Percentiles rank a stretch among this genome's conserved stretches.
Evolutionary conservation across 306 rosid species (phyloP).

Genomic region (Begonia loranthoides): DNA sequence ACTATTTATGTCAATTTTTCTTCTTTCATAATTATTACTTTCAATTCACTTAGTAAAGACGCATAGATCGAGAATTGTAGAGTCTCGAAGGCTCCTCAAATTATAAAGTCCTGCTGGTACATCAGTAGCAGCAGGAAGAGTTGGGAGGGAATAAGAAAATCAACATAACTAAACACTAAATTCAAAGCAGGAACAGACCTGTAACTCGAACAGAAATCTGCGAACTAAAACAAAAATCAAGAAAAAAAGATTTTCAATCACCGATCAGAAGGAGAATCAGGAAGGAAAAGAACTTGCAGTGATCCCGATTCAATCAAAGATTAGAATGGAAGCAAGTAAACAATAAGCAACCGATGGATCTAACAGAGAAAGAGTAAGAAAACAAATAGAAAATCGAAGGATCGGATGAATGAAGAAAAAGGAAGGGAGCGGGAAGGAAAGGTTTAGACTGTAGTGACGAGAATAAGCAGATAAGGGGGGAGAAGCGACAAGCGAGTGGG

Average conservation of each 20-base stretch:
- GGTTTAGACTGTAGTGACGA: too few relatives aligned
- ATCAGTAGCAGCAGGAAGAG: background rate
- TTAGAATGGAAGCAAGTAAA: background rate
- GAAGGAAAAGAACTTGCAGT: background rate
- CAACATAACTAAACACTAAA: background rate
- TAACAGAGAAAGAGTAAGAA: constrained; percentile 3
- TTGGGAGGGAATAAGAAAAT: too few relatives aligned
- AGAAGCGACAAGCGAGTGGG: too few relatives aligned
- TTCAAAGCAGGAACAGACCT: background rate
- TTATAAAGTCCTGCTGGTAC: background rate
- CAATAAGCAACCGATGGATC: background rate
- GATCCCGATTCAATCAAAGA: background rate
- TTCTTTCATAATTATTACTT: too few relatives aligned
- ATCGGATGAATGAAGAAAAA: background rate
- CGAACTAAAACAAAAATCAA: background rate
- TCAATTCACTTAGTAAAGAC: too few relatives aligned
- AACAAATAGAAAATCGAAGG: background rate
- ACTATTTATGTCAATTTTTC: too few relatives aligned
- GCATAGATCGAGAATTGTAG: too few relatives aligned
- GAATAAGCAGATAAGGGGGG: too few relatives aligned
- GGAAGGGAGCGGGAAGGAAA: background rate
- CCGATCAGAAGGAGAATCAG: background rate
- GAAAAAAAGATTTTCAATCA: background rate
- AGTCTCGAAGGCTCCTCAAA: constrained; percentile 1
- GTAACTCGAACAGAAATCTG: background rate